Evolutionary conservation across 495 filamentous ascomycete genomes (phyloP).

Genomic region (Penicillium ucsense): DNA sequence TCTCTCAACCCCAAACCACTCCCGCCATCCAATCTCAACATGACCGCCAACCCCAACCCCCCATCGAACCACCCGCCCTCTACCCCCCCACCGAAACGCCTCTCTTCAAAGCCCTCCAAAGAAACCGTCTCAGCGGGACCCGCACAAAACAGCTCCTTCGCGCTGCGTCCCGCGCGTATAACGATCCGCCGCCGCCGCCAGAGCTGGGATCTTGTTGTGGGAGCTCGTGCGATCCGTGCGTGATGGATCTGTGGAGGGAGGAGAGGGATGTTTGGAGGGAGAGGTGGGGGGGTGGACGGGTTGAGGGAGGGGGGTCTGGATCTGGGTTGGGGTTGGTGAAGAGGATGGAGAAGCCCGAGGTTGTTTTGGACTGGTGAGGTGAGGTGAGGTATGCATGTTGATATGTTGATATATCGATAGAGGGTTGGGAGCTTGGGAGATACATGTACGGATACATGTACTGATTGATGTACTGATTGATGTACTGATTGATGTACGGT

Average conservation of each 20-base stretch:
- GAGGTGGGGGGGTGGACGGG: slow-evolving; percentile 23
- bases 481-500: too few relatives aligned
- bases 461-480: too few relatives aligned
- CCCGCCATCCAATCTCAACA: too few relatives aligned
- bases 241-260: slow-evolving; percentile 32
- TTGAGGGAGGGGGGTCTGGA: slow-evolving; percentile 6
- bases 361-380: slow-evolving; percentile 14
- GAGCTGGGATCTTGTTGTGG: slow-evolving; percentile 31
- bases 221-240: slow-evolving; percentile 36
- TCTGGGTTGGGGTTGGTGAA: neutral
- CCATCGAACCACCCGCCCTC: slow-evolving; percentile 11
- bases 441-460: too few relatives aligned
- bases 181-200: slow-evolving; percentile 31
- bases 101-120: slow-evolving; percentile 20
- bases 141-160: slow-evolving; percentile 32
- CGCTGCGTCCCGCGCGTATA: slow-evolving; percentile 21
- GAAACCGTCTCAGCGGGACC: slow-evolving; percentile 22
- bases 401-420: neutral
- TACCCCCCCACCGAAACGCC: slow-evolving; percentile 20
- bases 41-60: neutral
- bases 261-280: slow-evolving; percentile 32
- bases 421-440: too few relatives aligned
- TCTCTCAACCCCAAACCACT: neutral
- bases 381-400: neutral
- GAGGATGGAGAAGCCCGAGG: slow-evolving; percentile 13